These are phyloP conservation scores for Alliaria petiolata DNA, from an alignment of 345 rosid genomes.

Conservation along the genomic window DNA sequence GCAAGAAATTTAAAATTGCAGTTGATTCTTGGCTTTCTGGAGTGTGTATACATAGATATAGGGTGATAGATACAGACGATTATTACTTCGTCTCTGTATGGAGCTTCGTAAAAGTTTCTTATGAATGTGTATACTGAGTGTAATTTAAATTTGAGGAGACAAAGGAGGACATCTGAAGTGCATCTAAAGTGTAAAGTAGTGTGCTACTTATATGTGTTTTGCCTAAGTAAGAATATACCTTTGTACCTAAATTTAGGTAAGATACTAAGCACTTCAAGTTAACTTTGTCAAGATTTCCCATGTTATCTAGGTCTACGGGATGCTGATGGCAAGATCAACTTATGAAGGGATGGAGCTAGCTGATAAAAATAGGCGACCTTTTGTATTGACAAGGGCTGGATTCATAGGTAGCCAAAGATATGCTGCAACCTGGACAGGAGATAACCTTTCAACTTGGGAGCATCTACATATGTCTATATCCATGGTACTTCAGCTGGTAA, in stretches of 20 bases:
- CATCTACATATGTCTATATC: constrained; percentile 87
- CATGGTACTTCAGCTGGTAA: constrained; percentile 96
- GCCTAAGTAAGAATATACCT: neutral
- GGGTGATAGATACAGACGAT: neutral
- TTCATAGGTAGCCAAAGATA: constrained; percentile 81
- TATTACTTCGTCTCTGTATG: neutral
- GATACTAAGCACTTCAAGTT: neutral
- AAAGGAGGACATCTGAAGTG: neutral
- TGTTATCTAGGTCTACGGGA: constrained; percentile 69
- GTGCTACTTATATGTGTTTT: neutral
- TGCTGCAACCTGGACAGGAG: constrained; percentile 97
- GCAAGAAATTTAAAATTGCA: neutral
- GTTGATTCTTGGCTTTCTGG: neutral
- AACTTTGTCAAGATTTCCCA: neutral
- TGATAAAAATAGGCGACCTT: constrained; percentile 68
- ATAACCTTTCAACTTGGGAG: constrained; percentile 92
- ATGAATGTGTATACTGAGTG: neutral
- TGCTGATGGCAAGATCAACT: constrained; percentile 91
- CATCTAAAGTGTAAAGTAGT: neutral
- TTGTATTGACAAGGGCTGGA: constrained; percentile 97
- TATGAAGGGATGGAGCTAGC: constrained; percentile 84
- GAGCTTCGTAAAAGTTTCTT: neutral
- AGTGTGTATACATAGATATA: neutral
- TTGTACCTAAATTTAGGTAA: too few species aligned
- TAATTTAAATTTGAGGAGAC: neutral